phyloP scores from a whole-genome alignment of 345 rosid genomes.

The Kernera saxatilis region DNA sequence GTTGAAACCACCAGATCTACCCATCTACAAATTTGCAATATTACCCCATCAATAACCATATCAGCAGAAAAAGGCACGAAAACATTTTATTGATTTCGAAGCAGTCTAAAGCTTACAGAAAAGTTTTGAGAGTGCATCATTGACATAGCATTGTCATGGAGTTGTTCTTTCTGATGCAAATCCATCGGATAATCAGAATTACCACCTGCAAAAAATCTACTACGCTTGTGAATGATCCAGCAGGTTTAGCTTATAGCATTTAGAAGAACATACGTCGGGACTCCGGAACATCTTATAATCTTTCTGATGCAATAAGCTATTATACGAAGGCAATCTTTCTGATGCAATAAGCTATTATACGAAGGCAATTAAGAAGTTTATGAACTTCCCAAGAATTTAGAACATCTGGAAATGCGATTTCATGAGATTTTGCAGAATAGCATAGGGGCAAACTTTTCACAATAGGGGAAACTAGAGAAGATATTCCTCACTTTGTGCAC shows the following conservation, averaged over 20 bases:
- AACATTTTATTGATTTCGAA: not conserved
- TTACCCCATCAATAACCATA: not conserved
- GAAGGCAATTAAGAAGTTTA: not conserved
- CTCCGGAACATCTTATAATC: constrained; percentile 7
- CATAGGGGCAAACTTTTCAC: not conserved
- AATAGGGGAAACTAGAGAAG: not conserved
- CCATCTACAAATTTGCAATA: constrained; percentile 54
- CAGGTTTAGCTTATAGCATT: constrained; percentile 6
- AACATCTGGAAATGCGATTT: not conserved
- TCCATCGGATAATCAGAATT: constrained; percentile 91
- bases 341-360: constrained; percentile 6
- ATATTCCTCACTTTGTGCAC: not conserved
- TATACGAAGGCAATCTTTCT: constrained; percentile 9
- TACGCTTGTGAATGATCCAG: constrained; percentile 34
- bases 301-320: constrained; percentile 17
- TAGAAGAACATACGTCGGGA: not conserved
- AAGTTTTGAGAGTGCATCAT: constrained; percentile 99
- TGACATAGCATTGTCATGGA: constrained; percentile 87
- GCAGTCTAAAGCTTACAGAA: constrained; percentile 52
- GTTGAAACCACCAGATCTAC: constrained; percentile 87
- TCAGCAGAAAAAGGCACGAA: not conserved
- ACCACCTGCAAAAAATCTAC: constrained; percentile 69
- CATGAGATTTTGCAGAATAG: not conserved
- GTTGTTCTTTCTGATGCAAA: constrained; percentile 92
- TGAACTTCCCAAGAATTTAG: not conserved